Evolutionary conservation across 2,329 filamentous ascomycete species (phyloP).

Genomic region (Phaeosphaeria sp.): DNA sequence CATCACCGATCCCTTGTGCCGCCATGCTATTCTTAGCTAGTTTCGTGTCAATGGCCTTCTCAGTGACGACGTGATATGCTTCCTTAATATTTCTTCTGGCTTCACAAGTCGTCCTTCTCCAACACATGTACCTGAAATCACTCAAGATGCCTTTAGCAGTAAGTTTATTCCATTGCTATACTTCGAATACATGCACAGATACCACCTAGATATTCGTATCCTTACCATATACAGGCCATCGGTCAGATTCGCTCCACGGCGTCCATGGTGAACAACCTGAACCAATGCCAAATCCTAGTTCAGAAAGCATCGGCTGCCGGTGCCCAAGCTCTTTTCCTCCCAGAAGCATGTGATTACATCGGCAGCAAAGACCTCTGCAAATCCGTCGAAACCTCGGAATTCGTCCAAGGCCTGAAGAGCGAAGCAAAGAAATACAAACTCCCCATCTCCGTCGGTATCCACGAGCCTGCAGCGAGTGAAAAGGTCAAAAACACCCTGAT

Average conservation of each 20-base stretch:
- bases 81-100: not conserved
- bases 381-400: conserved; percentile 69
- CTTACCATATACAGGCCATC: conserved; percentile 71
- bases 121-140: conserved; percentile 16
- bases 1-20: not conserved
- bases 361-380: conserved; percentile 73
- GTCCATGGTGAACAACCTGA: conserved; percentile 78
- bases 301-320: conserved; percentile 75
- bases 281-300: conserved; percentile 76
- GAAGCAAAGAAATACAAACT: conserved; percentile 69
- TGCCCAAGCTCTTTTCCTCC: conserved; percentile 87
- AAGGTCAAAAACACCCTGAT: conserved; percentile 69
- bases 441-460: conserved; percentile 85
- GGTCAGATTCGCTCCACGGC: conserved; percentile 89
- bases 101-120: not conserved
- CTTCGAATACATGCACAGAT: conserved; percentile 1
- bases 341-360: conserved; percentile 91
- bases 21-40: not conserved
- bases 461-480: conserved; percentile 57
- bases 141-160: conserved; percentile 45
- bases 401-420: conserved; percentile 76
- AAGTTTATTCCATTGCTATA: conserved; percentile 4
- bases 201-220: too few species aligned
- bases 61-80: conserved; percentile 3
- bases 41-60: not conserved